Conservation (phyloP, 2,329 filamentous ascomycete species). For the Coniella lustricola region DNA sequence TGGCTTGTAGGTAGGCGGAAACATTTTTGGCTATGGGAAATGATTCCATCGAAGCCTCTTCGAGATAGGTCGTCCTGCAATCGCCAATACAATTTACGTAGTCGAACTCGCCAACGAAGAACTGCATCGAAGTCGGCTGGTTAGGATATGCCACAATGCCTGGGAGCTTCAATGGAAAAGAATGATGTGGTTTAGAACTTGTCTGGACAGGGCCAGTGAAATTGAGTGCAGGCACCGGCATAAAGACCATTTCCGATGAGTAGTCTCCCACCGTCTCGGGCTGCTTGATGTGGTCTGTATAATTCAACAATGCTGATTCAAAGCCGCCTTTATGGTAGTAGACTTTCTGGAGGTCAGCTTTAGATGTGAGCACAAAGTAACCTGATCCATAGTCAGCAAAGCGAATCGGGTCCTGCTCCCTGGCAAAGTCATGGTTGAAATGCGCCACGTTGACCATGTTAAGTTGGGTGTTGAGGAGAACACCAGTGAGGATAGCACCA, state of each 20-base stretch:
- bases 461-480: slow-evolving; percentile 10
- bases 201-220: slow-evolving; percentile 25
- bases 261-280: slow-evolving; percentile 26
- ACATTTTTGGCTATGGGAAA: slow-evolving; percentile 22
- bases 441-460: slow-evolving; percentile 17
- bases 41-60: background rate
- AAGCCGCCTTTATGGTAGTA: slow-evolving; percentile 26
- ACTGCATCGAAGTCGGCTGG: slow-evolving; percentile 12
- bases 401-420: slow-evolving; percentile 16
- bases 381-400: slow-evolving; percentile 19
- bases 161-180: too few relatives aligned
- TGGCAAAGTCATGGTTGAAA: slow-evolving; percentile 20
- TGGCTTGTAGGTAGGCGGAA: slow-evolving; percentile 26
- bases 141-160: background rate
- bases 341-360: slow-evolving; percentile 25
- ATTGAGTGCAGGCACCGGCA: slow-evolving; percentile 17
- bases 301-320: slow-evolving; percentile 24
- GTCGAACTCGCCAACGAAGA: slow-evolving; percentile 27
- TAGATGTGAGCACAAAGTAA: slow-evolving; percentile 19
- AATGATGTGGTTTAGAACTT: background rate
- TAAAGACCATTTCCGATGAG: slow-evolving; percentile 20
- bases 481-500: slow-evolving; percentile 32
- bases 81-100: slow-evolving; percentile 29
- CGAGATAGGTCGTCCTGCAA: slow-evolving; percentile 22
- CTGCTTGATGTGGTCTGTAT: slow-evolving; percentile 27